Base-by-base conservation (phyloP, 305 asterid species). In the Nicotiana rustica region DNA sequence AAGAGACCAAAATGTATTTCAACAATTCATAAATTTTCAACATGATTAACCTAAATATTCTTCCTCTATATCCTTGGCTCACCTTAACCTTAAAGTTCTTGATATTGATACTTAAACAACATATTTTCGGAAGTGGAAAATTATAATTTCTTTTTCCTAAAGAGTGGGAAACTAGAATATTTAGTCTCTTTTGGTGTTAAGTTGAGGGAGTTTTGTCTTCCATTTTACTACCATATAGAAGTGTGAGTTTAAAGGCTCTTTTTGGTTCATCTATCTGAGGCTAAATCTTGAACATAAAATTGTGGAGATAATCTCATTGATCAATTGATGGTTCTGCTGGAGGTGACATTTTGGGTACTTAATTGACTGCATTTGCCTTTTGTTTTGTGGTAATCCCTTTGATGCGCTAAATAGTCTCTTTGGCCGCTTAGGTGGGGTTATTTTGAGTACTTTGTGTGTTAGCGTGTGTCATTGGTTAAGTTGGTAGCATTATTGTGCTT, bases 11-110 rank as follows among this genome's bases (percentile, higher is more conserved):
- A 71, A 71, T 70, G 78, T 71, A 71, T 10, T 70, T 41, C 36
- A 71, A 44, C 61, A 71, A 71, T 71, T 71, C 61, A 71, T 44
- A 19, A 6, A 71, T 71, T 71, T 19, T 19, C 38, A 71, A 71
- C 78, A 71, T 71, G 59, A 41, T 70, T 70, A 70, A 12, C 78
- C 36, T 19, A 44, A 70, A 41, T 41, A 18, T 14, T 70, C 18
- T 10, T 19, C 60, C 18, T 44, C 60, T 70, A 10, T 70, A 70
- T 3, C 78, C 13, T 70, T 70, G n/a, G 36, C 6, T 31, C 78
- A 19, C 59, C 56, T 70, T 41, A 70, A 21, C n/a, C 8, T 64
- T 21, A 64, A 21, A 25, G 10, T 21, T 64, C 68, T 4, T 15
- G 25, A 62, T 25, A 64, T 64, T 64, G 36, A 64, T 33, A 10